phyloP scores from a whole-genome alignment of 2,329 filamentous ascomycete species.

The Alternaria sp. region DNA sequence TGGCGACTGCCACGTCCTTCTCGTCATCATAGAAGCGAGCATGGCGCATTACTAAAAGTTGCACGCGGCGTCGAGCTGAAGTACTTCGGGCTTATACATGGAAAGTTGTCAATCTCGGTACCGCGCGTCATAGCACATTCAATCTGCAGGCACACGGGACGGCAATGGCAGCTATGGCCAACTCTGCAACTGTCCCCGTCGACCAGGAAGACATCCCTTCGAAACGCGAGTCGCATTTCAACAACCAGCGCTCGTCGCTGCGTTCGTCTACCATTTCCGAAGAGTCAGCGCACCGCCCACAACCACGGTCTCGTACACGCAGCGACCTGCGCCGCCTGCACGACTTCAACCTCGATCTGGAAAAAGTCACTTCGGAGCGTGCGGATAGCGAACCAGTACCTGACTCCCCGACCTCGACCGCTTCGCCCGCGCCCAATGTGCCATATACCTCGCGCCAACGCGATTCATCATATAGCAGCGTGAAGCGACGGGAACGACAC shows the following conservation, averaged over 20 bases:
- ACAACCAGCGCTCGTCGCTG: conserved; percentile 47
- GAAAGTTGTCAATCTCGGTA: background rate
- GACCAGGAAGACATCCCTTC: conserved; percentile 33
- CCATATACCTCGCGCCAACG: conserved; percentile 19
- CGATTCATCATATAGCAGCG: background rate
- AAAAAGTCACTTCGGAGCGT: conserved; percentile 15
- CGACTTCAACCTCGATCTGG: conserved; percentile 29
- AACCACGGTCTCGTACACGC: conserved; percentile 22
- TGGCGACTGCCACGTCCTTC: background rate
- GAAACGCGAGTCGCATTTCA: conserved; percentile 44
- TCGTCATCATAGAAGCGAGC: background rate
- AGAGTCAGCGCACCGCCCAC: conserved; percentile 24
- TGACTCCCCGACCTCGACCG: conserved; percentile 7
- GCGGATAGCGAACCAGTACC: conserved; percentile 24
- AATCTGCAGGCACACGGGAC: conserved; percentile 14
- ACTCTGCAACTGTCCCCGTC: conserved; percentile 7
- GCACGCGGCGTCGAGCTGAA: conserved; percentile 4
- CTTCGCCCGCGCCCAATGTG: conserved; percentile 30
- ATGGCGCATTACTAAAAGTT: background rate
- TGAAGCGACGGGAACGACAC: conserved; percentile 7
- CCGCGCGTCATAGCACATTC: conserved; percentile 23
- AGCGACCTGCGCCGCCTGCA: conserved; percentile 22
- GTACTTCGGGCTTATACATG: background rate
- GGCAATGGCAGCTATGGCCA: conserved; percentile 27
- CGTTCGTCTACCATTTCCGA: conserved; percentile 27